Percentiles rank a stretch among this genome's conserved stretches.
Conservation (phyloP, 441 rosid species). For the Eutrema salsugineum region DNA sequence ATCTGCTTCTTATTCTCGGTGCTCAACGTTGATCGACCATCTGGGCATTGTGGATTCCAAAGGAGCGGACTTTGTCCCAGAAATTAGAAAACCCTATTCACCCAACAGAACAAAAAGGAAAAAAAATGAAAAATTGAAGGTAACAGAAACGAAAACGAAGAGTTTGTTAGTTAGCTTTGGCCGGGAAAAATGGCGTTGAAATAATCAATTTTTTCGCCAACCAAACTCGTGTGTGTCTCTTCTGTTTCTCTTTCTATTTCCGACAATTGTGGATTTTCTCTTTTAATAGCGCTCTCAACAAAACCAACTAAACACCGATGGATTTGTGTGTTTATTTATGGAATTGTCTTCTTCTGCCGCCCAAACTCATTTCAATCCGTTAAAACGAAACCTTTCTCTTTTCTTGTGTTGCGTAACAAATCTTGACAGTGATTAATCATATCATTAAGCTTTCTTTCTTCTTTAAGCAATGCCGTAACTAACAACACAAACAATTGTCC, state of each 20-base stretch:
- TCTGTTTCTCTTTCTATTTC: conserved; percentile 15
- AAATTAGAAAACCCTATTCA: conserved; percentile 11
- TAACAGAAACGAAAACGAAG: conserved; percentile 18
- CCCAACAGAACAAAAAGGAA: not conserved
- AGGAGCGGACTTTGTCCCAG: conserved; percentile 3
- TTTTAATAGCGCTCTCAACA: conserved; percentile 14
- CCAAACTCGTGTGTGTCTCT: conserved; percentile 21
- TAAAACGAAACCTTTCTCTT: not conserved
- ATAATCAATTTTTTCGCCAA: conserved; percentile 20
- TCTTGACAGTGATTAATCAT: not conserved
- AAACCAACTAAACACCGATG: conserved; percentile 10
- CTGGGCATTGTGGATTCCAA: conserved; percentile 15
- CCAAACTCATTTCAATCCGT: not conserved
- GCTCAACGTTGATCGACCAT: conserved; percentile 29
- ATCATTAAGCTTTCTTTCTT: conserved; percentile 8
- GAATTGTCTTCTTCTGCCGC: conserved; percentile 3
- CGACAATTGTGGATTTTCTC: conserved; percentile 30
- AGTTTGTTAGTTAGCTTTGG: conserved; percentile 31
- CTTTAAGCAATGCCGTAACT: conserved; percentile 20
- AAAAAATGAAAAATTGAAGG: conserved; percentile 9
- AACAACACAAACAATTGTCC: not conserved
- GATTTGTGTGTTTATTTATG: conserved; percentile 8
- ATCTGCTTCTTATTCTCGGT: not conserved
- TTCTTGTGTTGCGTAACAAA: conserved; percentile 1
- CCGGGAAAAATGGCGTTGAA: conserved; percentile 82